phyloP scores from a whole-genome alignment of 2,329 filamentous ascomycete species.

The Phialophora verrucosa region DNA sequence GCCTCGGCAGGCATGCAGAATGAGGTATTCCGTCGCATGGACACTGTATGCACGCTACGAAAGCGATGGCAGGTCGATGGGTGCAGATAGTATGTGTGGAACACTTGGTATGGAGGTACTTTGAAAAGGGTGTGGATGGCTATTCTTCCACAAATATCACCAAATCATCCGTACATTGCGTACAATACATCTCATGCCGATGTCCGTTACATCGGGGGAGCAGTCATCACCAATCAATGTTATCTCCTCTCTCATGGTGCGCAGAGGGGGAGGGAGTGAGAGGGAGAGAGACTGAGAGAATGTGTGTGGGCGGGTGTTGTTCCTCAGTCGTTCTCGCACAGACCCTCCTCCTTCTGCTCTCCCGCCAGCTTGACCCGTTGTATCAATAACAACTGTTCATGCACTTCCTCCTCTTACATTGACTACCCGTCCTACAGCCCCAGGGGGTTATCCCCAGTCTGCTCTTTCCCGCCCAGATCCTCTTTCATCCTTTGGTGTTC shows the following conservation, averaged over 20 bases:
- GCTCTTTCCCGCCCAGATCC: slow-evolving; percentile 39
- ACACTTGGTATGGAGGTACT: too few species aligned
- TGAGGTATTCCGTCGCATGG: not conserved
- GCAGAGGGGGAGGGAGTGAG: too few species aligned
- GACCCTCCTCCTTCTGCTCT: not conserved
- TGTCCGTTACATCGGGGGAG: too few species aligned
- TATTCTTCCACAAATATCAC: too few species aligned
- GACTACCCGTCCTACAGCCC: slow-evolving; percentile 32
- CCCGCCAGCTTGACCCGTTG: not conserved
- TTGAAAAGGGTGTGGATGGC: too few species aligned
- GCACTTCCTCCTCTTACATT: not conserved
- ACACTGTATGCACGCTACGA: not conserved
- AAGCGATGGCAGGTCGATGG: not conserved
- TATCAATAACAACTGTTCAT: not conserved
- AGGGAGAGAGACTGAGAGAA: not conserved
- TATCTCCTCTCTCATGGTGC: too few species aligned
- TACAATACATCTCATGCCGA: too few species aligned
- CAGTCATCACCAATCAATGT: too few species aligned
- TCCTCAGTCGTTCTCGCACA: not conserved
- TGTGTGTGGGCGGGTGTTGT: not conserved
- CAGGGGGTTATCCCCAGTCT: slow-evolving; percentile 40
- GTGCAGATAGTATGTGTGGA: too few species aligned
- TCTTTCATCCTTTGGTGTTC: slow-evolving; percentile 37
- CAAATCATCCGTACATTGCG: too few species aligned
- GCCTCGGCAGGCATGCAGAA: slow-evolving; percentile 5